A percentile compares a stretch with the other conserved stretches of the same genome.
Conservation (phyloP, 208 protist species). For the Lotmaria passim region DNA sequence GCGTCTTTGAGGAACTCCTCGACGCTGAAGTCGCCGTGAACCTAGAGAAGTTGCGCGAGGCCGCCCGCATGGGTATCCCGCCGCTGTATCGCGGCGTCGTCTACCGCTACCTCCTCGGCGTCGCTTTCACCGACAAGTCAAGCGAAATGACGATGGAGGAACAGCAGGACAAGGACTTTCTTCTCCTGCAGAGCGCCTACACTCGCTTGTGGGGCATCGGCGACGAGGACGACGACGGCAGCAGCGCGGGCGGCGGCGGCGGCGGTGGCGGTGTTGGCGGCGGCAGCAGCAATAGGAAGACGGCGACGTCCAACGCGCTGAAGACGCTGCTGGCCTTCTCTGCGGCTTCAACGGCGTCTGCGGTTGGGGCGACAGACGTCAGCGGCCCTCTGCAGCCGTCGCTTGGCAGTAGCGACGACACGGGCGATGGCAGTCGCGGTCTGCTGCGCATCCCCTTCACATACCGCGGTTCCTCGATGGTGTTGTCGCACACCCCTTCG, state of each 20-base stretch:
- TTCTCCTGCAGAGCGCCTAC: constrained; percentile 52
- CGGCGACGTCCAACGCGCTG: constrained; percentile 23
- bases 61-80: constrained; percentile 74
- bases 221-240: constrained; percentile 31
- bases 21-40: constrained; percentile 80
- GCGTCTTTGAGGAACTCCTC: constrained; percentile 82
- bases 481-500: neutral
- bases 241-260: constrained; percentile 13
- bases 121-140: constrained; percentile 79
- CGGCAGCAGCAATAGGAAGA: constrained; percentile 1
- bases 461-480: constrained; percentile 25
- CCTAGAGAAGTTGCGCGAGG: constrained; percentile 75
- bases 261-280: constrained; percentile 11
- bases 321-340: constrained; percentile 27
- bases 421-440: neutral
- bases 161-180: constrained; percentile 83
- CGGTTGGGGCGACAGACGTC: constrained; percentile 1
- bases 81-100: constrained; percentile 67
- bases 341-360: constrained; percentile 13
- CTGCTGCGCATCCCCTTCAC: constrained; percentile 20
- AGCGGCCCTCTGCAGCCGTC: constrained; percentile 22
- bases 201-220: constrained; percentile 34
- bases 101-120: constrained; percentile 85
- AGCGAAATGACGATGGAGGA: constrained; percentile 87
- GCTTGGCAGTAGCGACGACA: constrained; percentile 12